A percentile compares a stretch with the other conserved stretches of the same genome.
Evolutionary conservation across 2,329 filamentous ascomycete genomes (phyloP).

Genomic region (Alternaria postmessia): DNA sequence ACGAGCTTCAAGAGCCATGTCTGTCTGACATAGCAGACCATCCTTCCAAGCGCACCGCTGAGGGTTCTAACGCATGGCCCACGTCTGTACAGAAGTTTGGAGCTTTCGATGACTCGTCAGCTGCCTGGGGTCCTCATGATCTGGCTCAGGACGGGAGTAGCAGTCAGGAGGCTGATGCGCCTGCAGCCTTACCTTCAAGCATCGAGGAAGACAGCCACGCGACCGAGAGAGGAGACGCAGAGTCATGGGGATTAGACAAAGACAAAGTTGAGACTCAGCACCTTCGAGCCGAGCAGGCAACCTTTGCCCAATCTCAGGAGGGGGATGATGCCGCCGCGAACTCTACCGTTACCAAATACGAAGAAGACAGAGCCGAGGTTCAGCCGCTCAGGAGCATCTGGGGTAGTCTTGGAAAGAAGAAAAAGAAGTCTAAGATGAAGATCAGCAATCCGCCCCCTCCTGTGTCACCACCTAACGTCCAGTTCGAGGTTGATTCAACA

Average conservation of each 20-base stretch:
- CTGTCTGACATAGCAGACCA: neutral
- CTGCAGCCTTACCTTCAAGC: neutral
- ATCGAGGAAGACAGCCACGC: neutral
- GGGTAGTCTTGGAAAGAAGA: neutral
- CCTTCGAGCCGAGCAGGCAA: neutral
- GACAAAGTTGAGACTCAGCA: neutral
- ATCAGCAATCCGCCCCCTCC: neutral
- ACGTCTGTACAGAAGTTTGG: neutral
- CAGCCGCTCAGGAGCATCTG: no score
- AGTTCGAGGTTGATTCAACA: neutral
- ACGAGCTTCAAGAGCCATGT: no score
- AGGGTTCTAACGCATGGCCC: neutral
- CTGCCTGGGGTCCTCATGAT: neutral
- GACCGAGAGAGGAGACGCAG: neutral
- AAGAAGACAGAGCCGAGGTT: neutral
- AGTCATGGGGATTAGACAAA: no score
- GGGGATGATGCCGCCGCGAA: neutral
- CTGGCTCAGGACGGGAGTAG: neutral
- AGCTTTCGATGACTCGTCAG: neutral
- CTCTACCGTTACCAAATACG: neutral
- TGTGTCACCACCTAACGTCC: neutral
- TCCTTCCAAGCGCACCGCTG: rapidly evolving
- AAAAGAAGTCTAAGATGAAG: neutral
- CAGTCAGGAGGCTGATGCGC: neutral
- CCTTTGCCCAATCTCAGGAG: neutral